Evolutionary conservation across 78 protist genomes (phyloP).

Genomic region (Dictyostelium brefeldianum): DNA sequence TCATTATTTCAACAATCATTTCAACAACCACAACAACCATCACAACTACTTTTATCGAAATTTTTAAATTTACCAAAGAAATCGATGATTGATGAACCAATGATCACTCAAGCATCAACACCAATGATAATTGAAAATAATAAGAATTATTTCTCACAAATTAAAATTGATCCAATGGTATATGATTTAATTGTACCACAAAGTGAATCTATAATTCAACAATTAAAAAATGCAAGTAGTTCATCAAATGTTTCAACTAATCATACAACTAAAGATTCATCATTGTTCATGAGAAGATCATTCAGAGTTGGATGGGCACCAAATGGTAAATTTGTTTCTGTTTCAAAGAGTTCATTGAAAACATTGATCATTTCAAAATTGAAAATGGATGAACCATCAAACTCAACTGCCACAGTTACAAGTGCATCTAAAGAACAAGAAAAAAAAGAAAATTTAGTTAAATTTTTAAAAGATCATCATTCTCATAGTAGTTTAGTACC

Average conservation of each 20-base stretch:
- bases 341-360: not conserved
- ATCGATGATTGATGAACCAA: not conserved
- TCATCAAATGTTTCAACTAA: not conserved
- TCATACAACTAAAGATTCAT: slow-evolving; percentile 5
- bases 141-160: slow-evolving; percentile 25
- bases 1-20: not conserved
- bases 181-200: slow-evolving; percentile 36
- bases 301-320: slow-evolving; percentile 71
- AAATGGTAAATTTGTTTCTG: slow-evolving; percentile 30
- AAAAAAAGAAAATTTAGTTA: not conserved
- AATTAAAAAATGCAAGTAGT: not conserved
- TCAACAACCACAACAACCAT: slow-evolving; percentile 30
- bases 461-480: slow-evolving; percentile 30
- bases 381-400: not conserved
- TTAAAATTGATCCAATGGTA: slow-evolving; percentile 25
- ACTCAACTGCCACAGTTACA: not conserved
- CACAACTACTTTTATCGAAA: slow-evolving; percentile 9
- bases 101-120: not conserved
- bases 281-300: slow-evolving; percentile 72
- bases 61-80: not conserved
- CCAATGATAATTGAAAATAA: not conserved
- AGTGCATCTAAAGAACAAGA: not conserved
- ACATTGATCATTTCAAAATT: not conserved
- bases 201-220: slow-evolving; percentile 21
- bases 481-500: slow-evolving; percentile 21